These are phyloP conservation scores for Vanrija humicola DNA, from an alignment of 1,284 basidiomycete species.

Conservation along the genomic window DNA sequence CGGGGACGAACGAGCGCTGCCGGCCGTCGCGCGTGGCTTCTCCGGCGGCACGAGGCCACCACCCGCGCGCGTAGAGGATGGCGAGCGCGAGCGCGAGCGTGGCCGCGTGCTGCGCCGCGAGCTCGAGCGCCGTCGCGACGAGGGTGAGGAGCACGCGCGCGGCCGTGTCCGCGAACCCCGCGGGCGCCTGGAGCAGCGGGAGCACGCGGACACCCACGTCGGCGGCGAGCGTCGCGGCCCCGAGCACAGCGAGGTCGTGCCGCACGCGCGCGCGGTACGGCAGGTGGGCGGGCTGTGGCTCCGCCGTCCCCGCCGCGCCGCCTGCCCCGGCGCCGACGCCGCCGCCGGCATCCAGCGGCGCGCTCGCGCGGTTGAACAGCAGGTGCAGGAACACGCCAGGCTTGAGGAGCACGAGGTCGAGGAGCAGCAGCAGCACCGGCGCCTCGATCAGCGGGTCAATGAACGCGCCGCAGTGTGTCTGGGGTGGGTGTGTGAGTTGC, in stretches of 20 bases:
- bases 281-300: too few relatives aligned
- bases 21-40: conserved; percentile 26
- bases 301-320: too few relatives aligned
- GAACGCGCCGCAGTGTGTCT: conserved; percentile 65
- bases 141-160: background rate
- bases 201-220: conserved; percentile 25
- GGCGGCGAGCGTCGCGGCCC: conserved; percentile 21
- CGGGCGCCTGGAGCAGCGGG: background rate
- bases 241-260: conserved; percentile 12
- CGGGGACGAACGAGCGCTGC: conserved; percentile 49
- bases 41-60: conserved; percentile 23
- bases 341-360: conserved; percentile 49
- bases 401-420: conserved; percentile 84
- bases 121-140: conserved; percentile 20
- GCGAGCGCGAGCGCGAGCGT: conserved; percentile 26
- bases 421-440: conserved; percentile 67
- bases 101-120: conserved; percentile 30
- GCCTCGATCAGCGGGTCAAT: conserved; percentile 89
- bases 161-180: too few relatives aligned
- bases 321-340: background rate
- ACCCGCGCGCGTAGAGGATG: conserved; percentile 21
- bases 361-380: conserved; percentile 73
- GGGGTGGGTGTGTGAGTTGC: background rate
- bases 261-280: background rate
- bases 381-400: conserved; percentile 81